Evolutionary conservation across 2,329 filamentous ascomycete species (phyloP).

Genomic region (Calonectria henricotiae): DNA sequence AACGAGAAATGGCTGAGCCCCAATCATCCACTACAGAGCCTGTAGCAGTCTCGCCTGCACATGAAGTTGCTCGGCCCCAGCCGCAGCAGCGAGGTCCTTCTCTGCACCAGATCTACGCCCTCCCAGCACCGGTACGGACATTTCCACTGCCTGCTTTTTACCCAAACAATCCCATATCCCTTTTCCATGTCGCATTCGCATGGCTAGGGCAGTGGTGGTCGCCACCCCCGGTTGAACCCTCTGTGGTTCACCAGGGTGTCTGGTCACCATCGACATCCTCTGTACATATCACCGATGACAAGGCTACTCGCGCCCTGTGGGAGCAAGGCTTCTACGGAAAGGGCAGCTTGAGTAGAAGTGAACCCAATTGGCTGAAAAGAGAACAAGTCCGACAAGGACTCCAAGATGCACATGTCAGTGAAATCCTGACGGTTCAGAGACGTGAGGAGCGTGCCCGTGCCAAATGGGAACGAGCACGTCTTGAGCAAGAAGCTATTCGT

Average conservation of each 20-base stretch:
- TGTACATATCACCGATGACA: slow-evolving; percentile 85
- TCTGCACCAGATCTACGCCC: slow-evolving; percentile 83
- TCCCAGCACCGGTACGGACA: slow-evolving; percentile 84
- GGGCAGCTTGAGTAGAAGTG: slow-evolving; percentile 91
- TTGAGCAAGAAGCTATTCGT: slow-evolving; percentile 88
- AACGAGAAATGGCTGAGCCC: slow-evolving; percentile 63
- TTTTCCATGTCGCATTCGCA: slow-evolving; percentile 84
- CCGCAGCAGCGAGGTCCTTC: slow-evolving; percentile 60
- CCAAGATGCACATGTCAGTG: slow-evolving; percentile 79
- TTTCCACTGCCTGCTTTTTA: slow-evolving; percentile 91
- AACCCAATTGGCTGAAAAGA: slow-evolving; percentile 91
- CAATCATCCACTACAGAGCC: slow-evolving; percentile 49
- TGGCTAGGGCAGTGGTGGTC: slow-evolving; percentile 83
- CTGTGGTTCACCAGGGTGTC: slow-evolving; percentile 78
- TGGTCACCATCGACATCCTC: slow-evolving; percentile 89
- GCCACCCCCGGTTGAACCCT: slow-evolving; percentile 76
- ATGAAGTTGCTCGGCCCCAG: slow-evolving; percentile 44
- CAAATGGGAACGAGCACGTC: slow-evolving; percentile 93
- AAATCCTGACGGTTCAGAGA: slow-evolving; percentile 83
- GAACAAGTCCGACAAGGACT: slow-evolving; percentile 82
- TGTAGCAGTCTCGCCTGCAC: slow-evolving; percentile 45
- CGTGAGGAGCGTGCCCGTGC: slow-evolving; percentile 86
- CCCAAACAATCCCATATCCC: slow-evolving; percentile 91
- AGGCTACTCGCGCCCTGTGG: slow-evolving; percentile 87
- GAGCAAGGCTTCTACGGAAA: slow-evolving; percentile 98